Conservation (phyloP, 441 rosid species). For the Theobroma grandiflorum region DNA sequence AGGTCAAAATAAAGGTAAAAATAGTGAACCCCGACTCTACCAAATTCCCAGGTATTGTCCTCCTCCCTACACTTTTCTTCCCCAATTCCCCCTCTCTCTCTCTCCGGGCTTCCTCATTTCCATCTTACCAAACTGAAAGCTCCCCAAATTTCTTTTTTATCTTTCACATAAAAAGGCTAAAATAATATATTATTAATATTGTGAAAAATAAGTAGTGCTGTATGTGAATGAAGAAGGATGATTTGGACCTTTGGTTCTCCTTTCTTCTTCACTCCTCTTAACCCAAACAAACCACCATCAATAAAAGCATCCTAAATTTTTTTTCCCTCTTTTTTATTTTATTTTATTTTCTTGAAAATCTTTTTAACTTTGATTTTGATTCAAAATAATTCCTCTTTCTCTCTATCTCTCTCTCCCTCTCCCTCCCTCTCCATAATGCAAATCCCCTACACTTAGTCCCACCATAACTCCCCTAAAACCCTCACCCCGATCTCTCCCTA, state of each 20-base stretch:
- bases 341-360: slow-evolving; percentile 13
- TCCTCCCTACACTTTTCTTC: not conserved
- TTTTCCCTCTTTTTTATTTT: slow-evolving; percentile 32
- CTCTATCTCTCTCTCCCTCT: not conserved
- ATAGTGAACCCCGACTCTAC: not conserved
- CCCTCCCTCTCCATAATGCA: slow-evolving; percentile 24
- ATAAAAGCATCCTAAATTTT: slow-evolving; percentile 29
- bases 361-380: not conserved
- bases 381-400: not conserved
- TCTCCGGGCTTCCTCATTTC: not conserved
- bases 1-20: not conserved
- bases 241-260: slow-evolving; percentile 40
- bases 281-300: slow-evolving; percentile 28
- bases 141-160: not conserved
- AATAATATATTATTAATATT: not conserved
- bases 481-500: slow-evolving; percentile 47
- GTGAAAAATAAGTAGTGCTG: not conserved
- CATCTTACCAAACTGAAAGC: not conserved
- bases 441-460: slow-evolving; percentile 50
- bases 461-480: slow-evolving; percentile 42
- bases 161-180: not conserved
- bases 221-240: slow-evolving; percentile 41
- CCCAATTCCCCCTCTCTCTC: not conserved
- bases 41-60: not conserved
- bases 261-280: slow-evolving; percentile 27